Conservation (phyloP, 805 yeast genomes). For the Kodamaea laetipori region DNA sequence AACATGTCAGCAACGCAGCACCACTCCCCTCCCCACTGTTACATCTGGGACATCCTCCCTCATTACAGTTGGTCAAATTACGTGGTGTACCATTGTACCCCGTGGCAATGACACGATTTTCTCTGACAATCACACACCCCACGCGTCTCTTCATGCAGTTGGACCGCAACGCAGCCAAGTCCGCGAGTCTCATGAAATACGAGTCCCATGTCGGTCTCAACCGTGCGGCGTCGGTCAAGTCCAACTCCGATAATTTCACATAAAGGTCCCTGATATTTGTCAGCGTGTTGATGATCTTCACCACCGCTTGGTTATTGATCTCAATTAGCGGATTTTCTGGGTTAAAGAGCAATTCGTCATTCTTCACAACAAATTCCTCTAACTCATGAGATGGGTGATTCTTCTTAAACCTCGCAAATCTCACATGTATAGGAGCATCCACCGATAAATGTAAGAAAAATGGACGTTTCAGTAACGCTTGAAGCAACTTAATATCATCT, state of each 20-base stretch:
- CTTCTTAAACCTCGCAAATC: slow-evolving; percentile 41
- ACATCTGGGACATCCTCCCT: slow-evolving; percentile 94
- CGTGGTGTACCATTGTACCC: slow-evolving; percentile 99
- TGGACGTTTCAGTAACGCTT: slow-evolving; percentile 64
- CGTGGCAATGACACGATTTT: slow-evolving; percentile 85
- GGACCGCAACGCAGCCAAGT: slow-evolving; percentile 86
- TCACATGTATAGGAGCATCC: slow-evolving; percentile 65
- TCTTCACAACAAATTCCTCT: slow-evolving; percentile 39
- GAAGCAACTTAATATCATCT: slow-evolving; percentile 43
- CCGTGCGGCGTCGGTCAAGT: slow-evolving; percentile 43
- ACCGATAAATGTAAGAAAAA: slow-evolving; percentile 78
- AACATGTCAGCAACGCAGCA: slow-evolving; percentile 72
- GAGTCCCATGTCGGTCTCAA: slow-evolving; percentile 95
- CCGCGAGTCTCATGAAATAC: slow-evolving; percentile 91
- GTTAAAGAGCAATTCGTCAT: slow-evolving; percentile 44
- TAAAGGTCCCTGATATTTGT: slow-evolving; percentile 36
- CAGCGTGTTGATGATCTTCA: slow-evolving; percentile 44
- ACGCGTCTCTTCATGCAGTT: slow-evolving; percentile 98
- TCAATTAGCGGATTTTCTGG: slow-evolving; percentile 54
- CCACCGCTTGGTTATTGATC: slow-evolving; percentile 57
- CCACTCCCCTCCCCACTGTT: slow-evolving; percentile 69
- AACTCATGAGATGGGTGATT: slow-evolving; percentile 18
- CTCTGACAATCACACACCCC: slow-evolving; percentile 92
- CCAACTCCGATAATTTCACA: slow-evolving; percentile 42
- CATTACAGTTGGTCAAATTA: slow-evolving; percentile 82